phyloP scores from a whole-genome alignment of 2,329 filamentous ascomycete species.

The Cercospora sojina region DNA sequence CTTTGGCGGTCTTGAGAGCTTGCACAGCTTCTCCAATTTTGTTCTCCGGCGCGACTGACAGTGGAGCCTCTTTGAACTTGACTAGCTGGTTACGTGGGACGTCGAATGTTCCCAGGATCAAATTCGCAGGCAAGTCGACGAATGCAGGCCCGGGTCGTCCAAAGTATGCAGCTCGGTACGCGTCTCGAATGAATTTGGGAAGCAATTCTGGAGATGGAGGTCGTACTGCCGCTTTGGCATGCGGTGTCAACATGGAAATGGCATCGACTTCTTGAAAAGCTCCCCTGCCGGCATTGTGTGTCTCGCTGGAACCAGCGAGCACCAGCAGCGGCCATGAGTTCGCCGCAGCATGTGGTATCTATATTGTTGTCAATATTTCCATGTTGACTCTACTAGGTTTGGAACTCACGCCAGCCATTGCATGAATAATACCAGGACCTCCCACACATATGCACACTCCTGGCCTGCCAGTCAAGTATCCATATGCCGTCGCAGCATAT shows the following conservation, averaged over 20 bases:
- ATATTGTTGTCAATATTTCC: background rate
- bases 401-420: constrained; percentile 54
- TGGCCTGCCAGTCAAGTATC: constrained; percentile 56
- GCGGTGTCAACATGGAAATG: constrained; percentile 51
- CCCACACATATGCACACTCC: constrained; percentile 60
- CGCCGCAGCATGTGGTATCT: constrained; percentile 43
- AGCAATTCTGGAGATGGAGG: constrained; percentile 49
- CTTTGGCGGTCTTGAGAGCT: constrained; percentile 50
- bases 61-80: constrained; percentile 39
- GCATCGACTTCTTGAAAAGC: constrained; percentile 60
- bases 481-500: constrained; percentile 60
- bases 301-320: constrained; percentile 56
- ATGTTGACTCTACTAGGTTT: background rate
- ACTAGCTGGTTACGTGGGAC: constrained; percentile 24
- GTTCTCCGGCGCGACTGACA: constrained; percentile 47
- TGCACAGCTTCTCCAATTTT: constrained; percentile 45
- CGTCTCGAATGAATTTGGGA: constrained; percentile 50
- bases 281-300: constrained; percentile 52
- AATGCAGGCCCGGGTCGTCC: constrained; percentile 55
- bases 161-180: constrained; percentile 56
- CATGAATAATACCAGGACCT: constrained; percentile 59
- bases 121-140: constrained; percentile 56
- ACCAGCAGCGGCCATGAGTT: constrained; percentile 58
- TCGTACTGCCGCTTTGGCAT: constrained; percentile 54
- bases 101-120: constrained; percentile 48